Base-by-base conservation (phyloP, 2,329 filamentous ascomycete genomes). In the Ophiosphaerella korrae region DNA sequence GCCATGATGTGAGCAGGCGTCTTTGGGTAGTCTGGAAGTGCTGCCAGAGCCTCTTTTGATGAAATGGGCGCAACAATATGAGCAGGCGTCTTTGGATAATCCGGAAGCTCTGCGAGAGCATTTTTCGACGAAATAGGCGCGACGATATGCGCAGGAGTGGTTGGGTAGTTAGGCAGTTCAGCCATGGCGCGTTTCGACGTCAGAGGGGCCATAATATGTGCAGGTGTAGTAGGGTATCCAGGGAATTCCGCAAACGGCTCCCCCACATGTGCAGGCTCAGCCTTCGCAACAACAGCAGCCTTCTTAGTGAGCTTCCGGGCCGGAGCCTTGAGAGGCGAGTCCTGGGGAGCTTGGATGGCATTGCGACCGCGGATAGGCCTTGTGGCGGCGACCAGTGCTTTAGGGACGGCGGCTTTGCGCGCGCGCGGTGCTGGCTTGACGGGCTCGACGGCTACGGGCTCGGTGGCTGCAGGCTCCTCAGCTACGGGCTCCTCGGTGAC, bases 261-360 rank as follows among this genome's bases (percentile, higher is more conserved):
- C 23, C 66, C 60, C 16, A 48, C 39, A 7, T 48, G 34, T 50
- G 59, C 52, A 26, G 50, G 42, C 40, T 52, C 39, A 11, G 42
- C 34, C 47, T 60, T 60, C 24, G 55, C 40, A 18, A 51, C 52
- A 29, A 57, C 34, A 16, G 53, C 54, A 24, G 52, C 50, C 48
- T 62, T 63, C 49, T 58, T 65, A 11, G 50, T 46, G 7, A 57
- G 60, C 48, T 67, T 70, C 40, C 65, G 63, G 8, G 67, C 63
- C 14, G 63, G 63, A 24, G 57, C 51, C 46, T 63, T 65, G 39
- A 63, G 55, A 2, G 66, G 66, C n/a, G 65, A 68, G 7, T 62
- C 57, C 42, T 58, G 53, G 37, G 58, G 42, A 3, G 52, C 42
- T 16, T 45, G 48, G 14, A 58, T 53, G 33, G 45, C 57, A 53